Base-by-base conservation (phyloP, 1,284 basidiomycete genomes). In the Rhizoctonia solani region DNA sequence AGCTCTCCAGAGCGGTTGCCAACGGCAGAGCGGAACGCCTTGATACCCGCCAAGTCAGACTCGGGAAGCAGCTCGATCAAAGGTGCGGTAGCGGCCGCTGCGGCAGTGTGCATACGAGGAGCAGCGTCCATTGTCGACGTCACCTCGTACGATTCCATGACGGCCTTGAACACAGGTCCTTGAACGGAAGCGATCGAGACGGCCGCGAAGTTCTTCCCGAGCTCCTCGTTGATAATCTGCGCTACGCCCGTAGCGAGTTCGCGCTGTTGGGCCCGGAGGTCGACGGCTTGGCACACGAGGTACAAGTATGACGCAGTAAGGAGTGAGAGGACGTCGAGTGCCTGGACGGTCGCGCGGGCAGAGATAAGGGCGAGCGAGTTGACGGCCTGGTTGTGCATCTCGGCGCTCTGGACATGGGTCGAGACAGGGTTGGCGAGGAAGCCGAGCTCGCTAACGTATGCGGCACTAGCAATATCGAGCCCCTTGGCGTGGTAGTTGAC, bases 311-410 rank as follows among this genome's bases (percentile, higher is more conserved):
- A 87, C 6, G 91, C 83, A 5, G 84, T 56, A 39, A 75, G 68
- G 71, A 92, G 81, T 8, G 88, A 85, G 39, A 92, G 79, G 3
- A 92, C 88, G 69, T 94, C 90, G 5, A 92, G 78, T 1, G 91
- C 83, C 69, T 83, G 85, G 71, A 92, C 79, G 0, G 92, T 92
- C 37, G 89, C 88, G 39, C 92, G 85, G 21, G 86, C 89, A 34
- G 89, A 90, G 66, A 93, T 85, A 68, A 93, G 80, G 0, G 91
- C 91, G 58, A 93, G 80, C 5, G 90, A 92, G 75, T 71, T 71
- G 74, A 93, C 82, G 46, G 90, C 87, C 75, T 93, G 92, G 74
- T 93, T 94, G 73, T 92, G 89, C 87, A 92, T 90, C 77, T 93
- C 91, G 0, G 90, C 90, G 2, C 87, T 88, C 73, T 93, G 90